Base-by-base conservation (phyloP, 2,329 filamentous ascomycete genomes). In the Pezicula neosporulosa region DNA sequence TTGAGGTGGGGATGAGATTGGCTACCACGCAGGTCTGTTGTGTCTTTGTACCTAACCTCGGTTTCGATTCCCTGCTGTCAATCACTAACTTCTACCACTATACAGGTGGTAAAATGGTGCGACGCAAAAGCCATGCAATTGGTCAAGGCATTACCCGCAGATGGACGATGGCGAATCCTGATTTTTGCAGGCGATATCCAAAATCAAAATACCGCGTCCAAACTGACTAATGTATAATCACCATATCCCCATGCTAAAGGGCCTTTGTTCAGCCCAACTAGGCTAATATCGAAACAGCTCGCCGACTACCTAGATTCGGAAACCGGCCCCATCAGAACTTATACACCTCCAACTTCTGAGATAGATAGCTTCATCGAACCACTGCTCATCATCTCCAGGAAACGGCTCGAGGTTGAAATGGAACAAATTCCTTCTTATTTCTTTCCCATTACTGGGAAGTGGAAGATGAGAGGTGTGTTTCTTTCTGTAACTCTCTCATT, bases 61-160 rank as follows among this genome's bases (percentile, higher is more conserved):
- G 30, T 9, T 33, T 33, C 4, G 9, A 33, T 33, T 33, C 2
- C 6, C 12, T 33, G 12, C 30, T 33, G 9, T 33, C 30, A 33
- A 33, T 5, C 4, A 33, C 12, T 33, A 13, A 33, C 30, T 33
- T 10, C 4, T 9, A 12, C 12, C 7, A 10, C 30, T 33, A 24
- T 33, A 10, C 30, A 33, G 30, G 79, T 86, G 0, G 76, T 86
- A 16, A 70, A 82, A 5, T 77, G 79, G 51, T 80, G 77, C 43
- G 83, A 87, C 58, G 82, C 81, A 1, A 78, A 76, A 53, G 73
- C 78, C 0, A 66, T 83, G 67, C 81, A 79, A 52, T 60, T 80
- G 19, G 69, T 73, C 49, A 67, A 66, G 45, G 71, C 76, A 1
- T 55, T 86, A 37, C 73, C 69, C 16, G 75, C 80, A 2, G 75